Conservation (phyloP, 1,284 basidiomycete species). For the Trichosporon sp. region DNA sequence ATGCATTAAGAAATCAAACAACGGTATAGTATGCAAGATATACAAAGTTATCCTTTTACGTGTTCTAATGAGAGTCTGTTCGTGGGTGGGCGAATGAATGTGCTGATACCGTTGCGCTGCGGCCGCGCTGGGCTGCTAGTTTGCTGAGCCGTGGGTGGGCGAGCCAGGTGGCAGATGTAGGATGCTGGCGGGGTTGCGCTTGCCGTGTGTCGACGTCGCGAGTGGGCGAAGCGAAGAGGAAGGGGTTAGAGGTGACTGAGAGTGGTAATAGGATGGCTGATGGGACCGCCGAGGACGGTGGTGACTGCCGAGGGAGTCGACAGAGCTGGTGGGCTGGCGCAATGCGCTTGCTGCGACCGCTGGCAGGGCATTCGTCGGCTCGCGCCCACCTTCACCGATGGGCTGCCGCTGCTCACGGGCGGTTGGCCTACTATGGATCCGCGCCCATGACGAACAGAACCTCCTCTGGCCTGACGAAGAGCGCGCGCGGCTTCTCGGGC, state of each 20-base stretch:
- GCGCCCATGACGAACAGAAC: constrained; percentile 50
- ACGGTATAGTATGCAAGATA: constrained; percentile 19
- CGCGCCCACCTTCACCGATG: not conserved
- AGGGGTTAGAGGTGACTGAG: not conserved
- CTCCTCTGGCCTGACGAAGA: constrained; percentile 50
- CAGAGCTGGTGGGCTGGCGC: not conserved
- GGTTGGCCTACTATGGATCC: constrained; percentile 29
- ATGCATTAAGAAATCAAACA: constrained; percentile 15
- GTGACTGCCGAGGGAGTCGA: not conserved
- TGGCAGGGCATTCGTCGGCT: not conserved
- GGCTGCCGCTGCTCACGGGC: not conserved
- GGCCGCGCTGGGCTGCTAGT: not conserved
- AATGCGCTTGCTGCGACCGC: no score
- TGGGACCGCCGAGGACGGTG: not conserved
- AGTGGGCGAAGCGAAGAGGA: not conserved
- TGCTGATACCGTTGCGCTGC: not conserved
- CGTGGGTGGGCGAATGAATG: not conserved
- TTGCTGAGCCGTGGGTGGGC: no score
- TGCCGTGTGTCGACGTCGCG: not conserved
- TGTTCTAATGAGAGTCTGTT: constrained; percentile 3
- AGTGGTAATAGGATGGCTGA: not conserved
- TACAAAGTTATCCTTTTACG: not conserved
- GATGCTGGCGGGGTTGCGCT: not conserved
- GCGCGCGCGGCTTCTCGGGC: constrained; percentile 38
- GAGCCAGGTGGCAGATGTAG: not conserved